phyloP scores from a whole-genome alignment of 176 grass and related monocot genomes.

The Phyllostachys edulis region DNA sequence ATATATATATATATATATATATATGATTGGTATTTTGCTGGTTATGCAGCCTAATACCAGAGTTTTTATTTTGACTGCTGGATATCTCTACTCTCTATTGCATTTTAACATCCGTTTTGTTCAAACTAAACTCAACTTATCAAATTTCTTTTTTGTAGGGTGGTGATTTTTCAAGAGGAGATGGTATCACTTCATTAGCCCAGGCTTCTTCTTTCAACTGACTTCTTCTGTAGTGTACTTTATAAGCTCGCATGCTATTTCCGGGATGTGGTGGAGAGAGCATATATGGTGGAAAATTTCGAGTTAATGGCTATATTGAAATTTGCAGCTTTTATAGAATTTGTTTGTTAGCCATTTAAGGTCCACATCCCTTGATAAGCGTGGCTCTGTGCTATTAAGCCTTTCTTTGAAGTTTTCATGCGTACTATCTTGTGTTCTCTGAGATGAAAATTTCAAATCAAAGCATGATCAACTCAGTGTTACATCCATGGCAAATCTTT shows the following conservation, averaged over 20 bases:
- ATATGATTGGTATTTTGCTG: no score
- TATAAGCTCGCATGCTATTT: conserved; percentile 72
- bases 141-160: conserved; percentile 45
- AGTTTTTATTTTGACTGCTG: no score
- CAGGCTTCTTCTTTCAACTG: conserved; percentile 85
- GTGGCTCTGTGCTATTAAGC: background rate
- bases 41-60: no score
- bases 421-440: conserved; percentile 25
- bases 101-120: background rate
- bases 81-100: background rate
- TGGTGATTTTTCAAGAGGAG: conserved; percentile 72
- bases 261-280: conserved; percentile 83
- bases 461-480: no score
- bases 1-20: no score
- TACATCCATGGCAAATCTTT: no score
- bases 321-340: no score
- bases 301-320: no score
- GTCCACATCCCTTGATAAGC: background rate
- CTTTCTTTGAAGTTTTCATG: conserved; percentile 15
- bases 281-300: no score
- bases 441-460: conserved; percentile 71
- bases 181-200: conserved; percentile 76
- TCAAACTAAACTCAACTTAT: conserved; percentile 14
- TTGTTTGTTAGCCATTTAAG: background rate
- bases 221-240: conserved; percentile 66